Percentiles rank a stretch among this genome's conserved stretches.
These are phyloP conservation scores for Rosa multiflora DNA, from an alignment of 306 rosid genomes.

Conservation along the genomic window DNA sequence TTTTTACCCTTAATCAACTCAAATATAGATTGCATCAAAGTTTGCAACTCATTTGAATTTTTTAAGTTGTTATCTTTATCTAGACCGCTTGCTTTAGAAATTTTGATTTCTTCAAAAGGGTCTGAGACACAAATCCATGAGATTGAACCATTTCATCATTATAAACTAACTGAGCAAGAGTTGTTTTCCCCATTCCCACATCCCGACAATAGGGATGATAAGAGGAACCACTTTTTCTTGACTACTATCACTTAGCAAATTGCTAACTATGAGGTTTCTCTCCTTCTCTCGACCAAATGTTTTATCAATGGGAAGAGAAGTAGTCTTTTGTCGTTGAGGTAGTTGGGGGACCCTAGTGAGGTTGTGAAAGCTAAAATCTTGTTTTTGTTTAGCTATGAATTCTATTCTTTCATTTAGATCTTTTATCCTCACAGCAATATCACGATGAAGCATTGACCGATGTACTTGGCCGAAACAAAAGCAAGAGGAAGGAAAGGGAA, in stretches of 20 bases:
- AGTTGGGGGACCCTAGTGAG: too few relatives aligned
- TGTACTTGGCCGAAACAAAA: not conserved
- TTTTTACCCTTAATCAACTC: not conserved
- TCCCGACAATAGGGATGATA: too few relatives aligned
- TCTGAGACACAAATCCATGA: slow-evolving; percentile 17
- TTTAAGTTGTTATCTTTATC: too few relatives aligned
- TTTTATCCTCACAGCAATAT: not conserved
- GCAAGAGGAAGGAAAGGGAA: not conserved
- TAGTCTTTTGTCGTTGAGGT: not conserved
- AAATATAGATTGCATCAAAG: not conserved
- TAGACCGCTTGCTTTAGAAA: slow-evolving; percentile 5
- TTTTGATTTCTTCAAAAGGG: not conserved
- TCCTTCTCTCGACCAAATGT: not conserved
- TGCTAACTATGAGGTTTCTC: not conserved
- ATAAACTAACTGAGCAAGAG: too few relatives aligned
- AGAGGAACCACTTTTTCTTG: too few relatives aligned
- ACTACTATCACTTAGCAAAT: not conserved
- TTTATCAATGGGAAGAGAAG: not conserved
- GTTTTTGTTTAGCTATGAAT: not conserved
- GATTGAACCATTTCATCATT: too few relatives aligned
- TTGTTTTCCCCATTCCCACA: too few relatives aligned
- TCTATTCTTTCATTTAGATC: not conserved
- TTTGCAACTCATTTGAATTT: not conserved
- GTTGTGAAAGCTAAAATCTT: not conserved
- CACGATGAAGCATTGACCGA: not conserved